Percentiles rank a stretch among this genome's conserved stretches.
phyloP scores from a whole-genome alignment of 2,329 filamentous ascomycete genomes.

The Penicillium nordicum region DNA sequence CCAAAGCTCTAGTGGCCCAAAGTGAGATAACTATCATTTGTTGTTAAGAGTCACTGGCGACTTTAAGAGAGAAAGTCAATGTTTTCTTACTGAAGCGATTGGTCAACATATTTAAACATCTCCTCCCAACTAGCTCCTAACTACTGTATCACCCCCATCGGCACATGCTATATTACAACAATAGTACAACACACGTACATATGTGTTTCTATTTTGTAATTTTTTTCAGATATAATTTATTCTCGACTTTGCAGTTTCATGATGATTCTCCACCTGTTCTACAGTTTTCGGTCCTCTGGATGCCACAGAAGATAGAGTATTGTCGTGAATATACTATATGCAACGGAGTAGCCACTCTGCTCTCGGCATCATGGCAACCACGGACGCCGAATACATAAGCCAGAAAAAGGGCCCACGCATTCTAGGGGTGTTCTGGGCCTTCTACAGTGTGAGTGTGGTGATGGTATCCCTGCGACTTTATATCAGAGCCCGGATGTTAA shows the following conservation, averaged over 20 bases:
- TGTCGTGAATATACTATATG: neutral
- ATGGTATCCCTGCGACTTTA: slow-evolving; percentile 34
- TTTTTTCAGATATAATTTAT: neutral
- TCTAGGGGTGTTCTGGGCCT: slow-evolving; percentile 27
- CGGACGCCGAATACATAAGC: neutral
- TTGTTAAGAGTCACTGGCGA: neutral
- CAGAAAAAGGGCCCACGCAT: slow-evolving; percentile 36
- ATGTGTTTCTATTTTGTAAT: too few species aligned
- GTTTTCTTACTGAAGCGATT: neutral
- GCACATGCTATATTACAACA: neutral
- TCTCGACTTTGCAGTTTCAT: neutral
- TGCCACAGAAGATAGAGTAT: neutral
- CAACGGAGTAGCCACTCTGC: neutral
- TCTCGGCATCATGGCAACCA: neutral
- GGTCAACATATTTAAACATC: neutral
- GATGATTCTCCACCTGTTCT: neutral
- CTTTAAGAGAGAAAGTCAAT: too few species aligned
- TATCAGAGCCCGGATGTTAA: slow-evolving; percentile 28
- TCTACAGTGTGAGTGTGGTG: slow-evolving; percentile 29
- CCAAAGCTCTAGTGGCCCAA: neutral
- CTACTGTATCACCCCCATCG: neutral
- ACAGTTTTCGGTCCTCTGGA: neutral
- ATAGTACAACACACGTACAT: too few species aligned
- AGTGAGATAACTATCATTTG: too few species aligned
- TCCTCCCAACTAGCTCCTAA: neutral